Evolutionary conservation across 1,139 yeast genomes (phyloP).

Genomic region (Zygotorulaspora mrakii): DNA sequence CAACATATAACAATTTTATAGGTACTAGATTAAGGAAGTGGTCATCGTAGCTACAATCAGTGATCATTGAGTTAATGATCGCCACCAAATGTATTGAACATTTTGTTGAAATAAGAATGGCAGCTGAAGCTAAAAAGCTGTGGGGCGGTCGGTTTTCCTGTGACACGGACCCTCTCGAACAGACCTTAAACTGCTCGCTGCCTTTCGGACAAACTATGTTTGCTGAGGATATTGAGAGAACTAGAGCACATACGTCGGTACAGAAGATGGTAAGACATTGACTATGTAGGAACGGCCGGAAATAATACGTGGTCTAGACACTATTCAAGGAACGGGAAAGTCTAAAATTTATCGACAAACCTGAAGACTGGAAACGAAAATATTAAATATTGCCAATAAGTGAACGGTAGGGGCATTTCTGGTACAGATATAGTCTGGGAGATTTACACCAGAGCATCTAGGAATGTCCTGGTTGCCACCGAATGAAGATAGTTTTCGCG

Average conservation of each 20-base stretch:
- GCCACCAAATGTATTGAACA: too few species aligned
- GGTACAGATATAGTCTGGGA: not conserved
- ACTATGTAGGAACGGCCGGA: not conserved
- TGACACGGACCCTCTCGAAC: slow-evolving; percentile 1
- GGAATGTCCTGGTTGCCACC: slow-evolving; percentile 1
- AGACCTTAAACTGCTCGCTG: not conserved
- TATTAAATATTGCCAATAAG: slow-evolving; percentile 1
- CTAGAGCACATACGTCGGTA: not conserved
- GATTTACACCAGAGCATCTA: not conserved
- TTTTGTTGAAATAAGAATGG: too few species aligned
- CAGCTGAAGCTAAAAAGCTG: too few species aligned
- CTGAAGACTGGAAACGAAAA: not conserved
- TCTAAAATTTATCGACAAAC: not conserved
- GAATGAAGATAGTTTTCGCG: not conserved
- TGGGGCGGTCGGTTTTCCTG: slow-evolving; percentile 1
- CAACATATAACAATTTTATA: too few species aligned
- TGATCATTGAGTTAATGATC: too few species aligned
- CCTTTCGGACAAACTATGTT: slow-evolving; percentile 1
- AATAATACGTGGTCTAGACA: not conserved
- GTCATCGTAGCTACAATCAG: too few species aligned
- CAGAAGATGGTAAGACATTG: not conserved
- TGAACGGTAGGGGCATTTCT: not conserved
- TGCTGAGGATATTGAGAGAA: not conserved
- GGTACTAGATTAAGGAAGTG: too few species aligned
- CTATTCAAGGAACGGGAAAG: not conserved